These are phyloP conservation scores for Backusella parvicylindrica DNA, from an alignment of 192 early-diverging fungal species.

Conservation along the genomic window DNA sequence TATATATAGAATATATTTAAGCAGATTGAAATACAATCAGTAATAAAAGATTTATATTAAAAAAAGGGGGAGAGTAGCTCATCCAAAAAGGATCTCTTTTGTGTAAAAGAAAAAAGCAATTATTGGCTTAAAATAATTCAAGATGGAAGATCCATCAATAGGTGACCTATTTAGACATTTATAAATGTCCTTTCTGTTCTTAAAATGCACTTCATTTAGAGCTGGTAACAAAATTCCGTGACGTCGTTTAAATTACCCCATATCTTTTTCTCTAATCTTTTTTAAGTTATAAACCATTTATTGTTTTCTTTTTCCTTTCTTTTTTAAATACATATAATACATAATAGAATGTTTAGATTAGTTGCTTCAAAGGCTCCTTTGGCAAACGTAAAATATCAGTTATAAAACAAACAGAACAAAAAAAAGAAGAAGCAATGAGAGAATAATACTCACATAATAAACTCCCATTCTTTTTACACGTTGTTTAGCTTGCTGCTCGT, in stretches of 20 bases:
- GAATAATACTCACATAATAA: too few relatives aligned
- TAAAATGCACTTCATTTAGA: slow-evolving; percentile 2
- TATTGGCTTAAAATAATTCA: not conserved
- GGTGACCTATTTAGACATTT: not conserved
- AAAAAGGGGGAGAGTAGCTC: too few relatives aligned
- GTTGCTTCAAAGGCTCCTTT: slow-evolving; percentile 32
- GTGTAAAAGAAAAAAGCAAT: too few relatives aligned
- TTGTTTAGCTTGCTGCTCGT: slow-evolving; percentile 38
- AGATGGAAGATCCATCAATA: not conserved
- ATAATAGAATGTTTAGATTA: slow-evolving; percentile 29
- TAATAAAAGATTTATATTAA: too few relatives aligned
- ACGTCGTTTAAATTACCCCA: slow-evolving; percentile 5
- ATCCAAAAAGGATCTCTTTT: too few relatives aligned
- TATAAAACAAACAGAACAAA: not conserved
- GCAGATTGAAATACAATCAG: too few relatives aligned
- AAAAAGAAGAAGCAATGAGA: not conserved
- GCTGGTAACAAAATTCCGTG: not conserved
- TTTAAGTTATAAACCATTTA: slow-evolving; percentile 2
- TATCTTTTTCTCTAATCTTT: not conserved
- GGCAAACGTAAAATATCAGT: slow-evolving; percentile 22
- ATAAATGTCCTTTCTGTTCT: not conserved
- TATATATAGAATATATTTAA: too few relatives aligned
- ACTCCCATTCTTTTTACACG: too few relatives aligned
- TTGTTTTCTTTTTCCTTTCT: slow-evolving; percentile 16
- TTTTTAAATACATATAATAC: slow-evolving; percentile 10